Evolutionary conservation across 2,329 filamentous ascomycete genomes (phyloP), one percentile per base, ranked within the genome.

Genomic region (Colletotrichum neosansevieriae): DNA sequence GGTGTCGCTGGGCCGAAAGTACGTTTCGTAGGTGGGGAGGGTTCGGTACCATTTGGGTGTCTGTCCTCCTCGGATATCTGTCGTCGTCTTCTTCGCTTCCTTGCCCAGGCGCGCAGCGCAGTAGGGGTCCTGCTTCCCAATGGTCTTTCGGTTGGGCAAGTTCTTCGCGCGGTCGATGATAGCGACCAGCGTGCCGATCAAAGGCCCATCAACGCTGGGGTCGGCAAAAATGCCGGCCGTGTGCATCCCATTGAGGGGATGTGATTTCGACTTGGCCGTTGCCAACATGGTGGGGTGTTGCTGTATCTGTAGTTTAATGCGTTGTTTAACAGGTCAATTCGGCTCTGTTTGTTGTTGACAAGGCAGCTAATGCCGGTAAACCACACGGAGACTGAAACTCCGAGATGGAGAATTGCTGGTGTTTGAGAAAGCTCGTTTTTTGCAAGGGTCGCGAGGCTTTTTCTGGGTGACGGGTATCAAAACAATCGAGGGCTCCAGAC

Each of bases 111-210:
- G 87, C 36, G 94, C 94, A 42, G 96, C 96, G 80, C 94, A 98
- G 80, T 98, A 99, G 0, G 96, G 95, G 78, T 98, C 94, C 82
- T 99, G 96, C 82, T 99, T 99, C 63, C 96, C 96, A 85, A 99
- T 98, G 6, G 94, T 96, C 84, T 97, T 97, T 74, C 94, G 85
- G 81, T 99, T 99, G 58, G 96, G 96, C 73, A 99, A 83, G 79
- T 99, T 99, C 88, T 97, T 98, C 59, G 94, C 96, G 73, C 94
- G 89, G 82, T 99, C 96, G 75, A 98, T 89, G 75, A 99, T 91
- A 65, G 94, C 88, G 53, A 99, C 94, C 73, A 99, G 85, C 2
- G 94, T 98, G 73, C 96, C 96, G 75, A 99, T 98, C 69, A 93
- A 86, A 3, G 96, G 95, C 1, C 96, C 96, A 78, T 98, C 95